These are phyloP conservation scores for Ceratobasidium theobromae DNA, from an alignment of 1,284 basidiomycete genomes.

Conservation along the genomic window DNA sequence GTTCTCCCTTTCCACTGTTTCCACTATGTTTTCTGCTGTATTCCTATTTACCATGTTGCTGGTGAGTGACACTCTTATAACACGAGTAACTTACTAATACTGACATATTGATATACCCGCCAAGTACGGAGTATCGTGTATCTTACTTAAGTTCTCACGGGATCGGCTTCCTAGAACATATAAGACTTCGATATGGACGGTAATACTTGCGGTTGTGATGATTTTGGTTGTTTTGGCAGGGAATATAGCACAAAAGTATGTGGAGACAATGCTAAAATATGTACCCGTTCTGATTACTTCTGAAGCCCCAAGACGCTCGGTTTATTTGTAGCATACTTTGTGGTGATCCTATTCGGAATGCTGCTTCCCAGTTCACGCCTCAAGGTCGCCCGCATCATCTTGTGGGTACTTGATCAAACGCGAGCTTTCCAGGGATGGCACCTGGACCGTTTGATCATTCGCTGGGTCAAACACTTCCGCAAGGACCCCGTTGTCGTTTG, in stretches of 20 bases:
- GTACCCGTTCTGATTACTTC: too few species aligned
- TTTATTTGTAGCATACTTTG: constrained; percentile 63
- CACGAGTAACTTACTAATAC: constrained; percentile 25
- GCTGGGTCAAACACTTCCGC: constrained; percentile 51
- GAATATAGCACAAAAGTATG: constrained; percentile 49
- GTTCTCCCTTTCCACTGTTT: constrained; percentile 55
- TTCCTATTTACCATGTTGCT: constrained; percentile 32
- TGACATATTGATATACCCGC: constrained; percentile 46
- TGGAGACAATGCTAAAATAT: too few species aligned
- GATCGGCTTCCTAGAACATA: constrained; percentile 54
- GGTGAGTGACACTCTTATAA: constrained; percentile 15
- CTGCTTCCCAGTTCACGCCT: constrained; percentile 57
- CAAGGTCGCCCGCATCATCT: constrained; percentile 53
- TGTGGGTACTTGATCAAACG: constrained; percentile 66
- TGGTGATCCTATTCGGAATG: constrained; percentile 49
- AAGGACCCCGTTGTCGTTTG: constrained; percentile 60
- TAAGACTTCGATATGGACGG: constrained; percentile 46
- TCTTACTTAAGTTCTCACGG: constrained; percentile 65
- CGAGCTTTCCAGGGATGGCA: constrained; percentile 46
- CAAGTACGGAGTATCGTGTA: constrained; percentile 60
- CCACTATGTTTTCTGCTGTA: constrained; percentile 50
- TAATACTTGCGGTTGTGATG: constrained; percentile 51
- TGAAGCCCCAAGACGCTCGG: constrained; percentile 40
- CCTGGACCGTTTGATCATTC: constrained; percentile 49
- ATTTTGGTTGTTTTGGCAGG: constrained; percentile 56